These are phyloP conservation scores for Plasmopara viticola DNA, from an alignment of 352 stramenopile genomes.

Conservation along the genomic window DNA sequence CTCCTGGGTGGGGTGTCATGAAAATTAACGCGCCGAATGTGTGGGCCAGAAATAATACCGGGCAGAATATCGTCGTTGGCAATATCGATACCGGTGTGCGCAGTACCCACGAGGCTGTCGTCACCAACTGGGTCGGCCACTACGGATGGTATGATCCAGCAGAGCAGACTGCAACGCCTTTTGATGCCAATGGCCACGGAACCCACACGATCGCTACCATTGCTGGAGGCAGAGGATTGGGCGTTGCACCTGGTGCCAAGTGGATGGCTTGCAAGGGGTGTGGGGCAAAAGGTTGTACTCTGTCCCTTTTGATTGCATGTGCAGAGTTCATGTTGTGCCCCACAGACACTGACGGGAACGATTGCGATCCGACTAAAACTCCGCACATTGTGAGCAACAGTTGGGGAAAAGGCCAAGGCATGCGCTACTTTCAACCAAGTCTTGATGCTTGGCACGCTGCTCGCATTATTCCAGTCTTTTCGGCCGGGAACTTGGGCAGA, in stretches of 20 bases:
- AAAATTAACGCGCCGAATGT: slow-evolving; percentile 35
- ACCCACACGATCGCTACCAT: slow-evolving; percentile 53
- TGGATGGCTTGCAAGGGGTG: slow-evolving; percentile 56
- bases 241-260: slow-evolving; percentile 35
- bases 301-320: slow-evolving; percentile 33
- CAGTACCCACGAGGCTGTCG: slow-evolving; percentile 28
- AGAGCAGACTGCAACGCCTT: slow-evolving; percentile 25
- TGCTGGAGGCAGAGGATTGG: slow-evolving; percentile 27
- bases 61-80: slow-evolving; percentile 29
- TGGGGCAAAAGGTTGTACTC: slow-evolving; percentile 10
- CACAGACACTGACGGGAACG: slow-evolving; percentile 42
- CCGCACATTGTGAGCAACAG: slow-evolving; percentile 56
- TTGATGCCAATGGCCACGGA: slow-evolving; percentile 39
- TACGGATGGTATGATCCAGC: slow-evolving; percentile 46
- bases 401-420: slow-evolving; percentile 32
- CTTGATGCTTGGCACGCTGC: slow-evolving; percentile 41
- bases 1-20: slow-evolving; percentile 24
- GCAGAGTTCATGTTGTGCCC: slow-evolving; percentile 56
- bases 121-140: slow-evolving; percentile 23
- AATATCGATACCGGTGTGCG: slow-evolving; percentile 38
- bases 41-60: slow-evolving; percentile 24
- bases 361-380: slow-evolving; percentile 37
- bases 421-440: slow-evolving; percentile 27
- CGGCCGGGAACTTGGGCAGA: slow-evolving; percentile 36
- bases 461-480: slow-evolving; percentile 50